Evolutionary conservation across 768 basidiomycete species (phyloP).

Genomic region (Xerocomellus chrysenteron): DNA sequence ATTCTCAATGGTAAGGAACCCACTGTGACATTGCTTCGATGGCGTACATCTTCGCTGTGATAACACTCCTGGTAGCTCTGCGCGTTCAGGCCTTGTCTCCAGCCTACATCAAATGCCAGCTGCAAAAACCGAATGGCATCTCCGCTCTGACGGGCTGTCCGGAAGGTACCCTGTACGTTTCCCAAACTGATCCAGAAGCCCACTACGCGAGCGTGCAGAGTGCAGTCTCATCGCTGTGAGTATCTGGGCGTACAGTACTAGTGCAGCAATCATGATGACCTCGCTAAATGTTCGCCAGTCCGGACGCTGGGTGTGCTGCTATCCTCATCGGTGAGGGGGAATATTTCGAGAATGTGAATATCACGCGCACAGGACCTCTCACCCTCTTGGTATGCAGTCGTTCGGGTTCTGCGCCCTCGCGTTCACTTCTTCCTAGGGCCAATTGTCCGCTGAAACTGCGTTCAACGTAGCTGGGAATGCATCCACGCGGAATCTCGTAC

Average conservation of each 20-base stretch:
- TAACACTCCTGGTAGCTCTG: background rate
- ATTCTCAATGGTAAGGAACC: too few species aligned
- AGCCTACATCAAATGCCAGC: conserved; percentile 45
- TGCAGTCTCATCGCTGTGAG: conserved; percentile 41
- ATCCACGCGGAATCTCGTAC: too few species aligned
- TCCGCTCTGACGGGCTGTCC: conserved; percentile 53
- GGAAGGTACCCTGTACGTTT: conserved; percentile 35
- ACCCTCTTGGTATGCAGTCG: background rate
- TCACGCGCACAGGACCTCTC: conserved; percentile 12
- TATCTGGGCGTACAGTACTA: conserved; percentile 18
- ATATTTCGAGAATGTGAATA: background rate
- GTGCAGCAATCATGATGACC: conserved; percentile 36
- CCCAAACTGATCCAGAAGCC: conserved; percentile 29
- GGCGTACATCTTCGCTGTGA: too few species aligned
- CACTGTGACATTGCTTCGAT: too few species aligned
- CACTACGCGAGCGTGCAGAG: conserved; percentile 24
- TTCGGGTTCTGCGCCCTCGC: background rate
- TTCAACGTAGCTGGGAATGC: too few species aligned
- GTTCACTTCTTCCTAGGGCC: background rate
- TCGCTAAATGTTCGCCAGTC: background rate
- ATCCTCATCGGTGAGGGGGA: too few species aligned
- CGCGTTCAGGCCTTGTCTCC: conserved; percentile 40
- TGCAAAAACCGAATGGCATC: conserved; percentile 24
- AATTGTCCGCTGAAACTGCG: too few species aligned
- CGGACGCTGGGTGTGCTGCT: background rate